phyloP scores from a whole-genome alignment of 2,329 filamentous ascomycete species.

The Neonectria coccinea region DNA sequence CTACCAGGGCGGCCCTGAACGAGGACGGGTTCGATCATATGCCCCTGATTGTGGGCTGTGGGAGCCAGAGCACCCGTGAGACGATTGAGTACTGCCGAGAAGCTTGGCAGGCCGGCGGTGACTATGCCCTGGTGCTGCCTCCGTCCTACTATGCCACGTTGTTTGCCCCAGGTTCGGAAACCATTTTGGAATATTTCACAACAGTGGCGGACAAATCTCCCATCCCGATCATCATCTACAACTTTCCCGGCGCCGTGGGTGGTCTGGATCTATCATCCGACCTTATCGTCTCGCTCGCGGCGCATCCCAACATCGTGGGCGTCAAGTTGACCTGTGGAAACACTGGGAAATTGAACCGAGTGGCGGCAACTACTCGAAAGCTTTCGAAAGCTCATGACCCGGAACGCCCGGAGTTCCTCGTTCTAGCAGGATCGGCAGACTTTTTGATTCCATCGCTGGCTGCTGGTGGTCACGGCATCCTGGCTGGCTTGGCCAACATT shows the following conservation, averaged over 20 bases:
- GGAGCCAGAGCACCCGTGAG: conserved; percentile 79
- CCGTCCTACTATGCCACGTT: conserved; percentile 80
- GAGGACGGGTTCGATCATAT: conserved; percentile 71
- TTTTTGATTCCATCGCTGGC: conserved; percentile 77
- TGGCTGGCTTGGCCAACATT: conserved; percentile 79
- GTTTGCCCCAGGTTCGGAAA: conserved; percentile 64
- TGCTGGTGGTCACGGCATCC: conserved; percentile 76
- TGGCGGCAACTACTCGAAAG: conserved; percentile 67
- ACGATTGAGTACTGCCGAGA: conserved; percentile 77
- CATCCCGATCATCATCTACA: conserved; percentile 76
- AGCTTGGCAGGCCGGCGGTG: conserved; percentile 75
- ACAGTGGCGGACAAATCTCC: conserved; percentile 72
- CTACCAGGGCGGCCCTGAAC: conserved; percentile 77
- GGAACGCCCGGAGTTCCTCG: conserved; percentile 65
- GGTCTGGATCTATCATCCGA: conserved; percentile 75
- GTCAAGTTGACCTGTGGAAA: conserved; percentile 79
- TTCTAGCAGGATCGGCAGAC: conserved; percentile 79
- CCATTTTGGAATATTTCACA: conserved; percentile 74
- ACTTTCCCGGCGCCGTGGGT: conserved; percentile 73
- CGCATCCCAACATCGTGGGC: conserved; percentile 74
- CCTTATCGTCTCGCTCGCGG: conserved; percentile 67
- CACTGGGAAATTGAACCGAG: conserved; percentile 75
- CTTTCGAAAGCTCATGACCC: conserved; percentile 30
- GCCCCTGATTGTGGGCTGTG: conserved; percentile 82
- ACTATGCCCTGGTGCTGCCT: conserved; percentile 81